phyloP scores from a whole-genome alignment of 108 stramenopile species.

The Conticribra weissflogii region DNA sequence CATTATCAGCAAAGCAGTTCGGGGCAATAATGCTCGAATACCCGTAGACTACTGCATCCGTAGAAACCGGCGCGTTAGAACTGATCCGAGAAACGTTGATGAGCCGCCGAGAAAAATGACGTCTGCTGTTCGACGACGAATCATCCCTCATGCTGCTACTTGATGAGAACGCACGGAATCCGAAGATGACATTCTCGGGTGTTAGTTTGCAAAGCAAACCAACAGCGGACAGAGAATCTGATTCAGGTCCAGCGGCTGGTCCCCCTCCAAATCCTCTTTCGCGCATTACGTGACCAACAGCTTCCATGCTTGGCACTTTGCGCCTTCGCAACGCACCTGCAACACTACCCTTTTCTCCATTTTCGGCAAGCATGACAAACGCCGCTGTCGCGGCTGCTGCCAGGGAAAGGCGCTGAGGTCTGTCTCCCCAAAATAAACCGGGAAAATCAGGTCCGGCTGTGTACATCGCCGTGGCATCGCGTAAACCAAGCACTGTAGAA shows the following conservation, averaged over 20 bases:
- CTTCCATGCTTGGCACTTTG: constrained; percentile 78
- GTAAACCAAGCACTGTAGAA: constrained; percentile 65
- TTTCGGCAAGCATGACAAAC: constrained; percentile 80
- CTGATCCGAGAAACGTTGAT: constrained; percentile 79
- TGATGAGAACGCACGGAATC: constrained; percentile 68
- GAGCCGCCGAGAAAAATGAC: constrained; percentile 57
- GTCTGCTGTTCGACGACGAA: constrained; percentile 29
- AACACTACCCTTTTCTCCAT: constrained; percentile 84
- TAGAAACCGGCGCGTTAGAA: constrained; percentile 55
- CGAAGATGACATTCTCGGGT: constrained; percentile 76
- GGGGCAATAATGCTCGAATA: constrained; percentile 72
- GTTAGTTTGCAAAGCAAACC: constrained; percentile 74
- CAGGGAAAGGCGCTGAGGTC: constrained; percentile 86
- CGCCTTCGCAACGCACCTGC: constrained; percentile 79
- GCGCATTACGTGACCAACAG: constrained; percentile 74
- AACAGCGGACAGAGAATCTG: constrained; percentile 75
- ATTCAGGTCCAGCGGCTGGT: constrained; percentile 56
- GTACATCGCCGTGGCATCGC: constrained; percentile 85
- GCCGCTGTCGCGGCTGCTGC: constrained; percentile 79
- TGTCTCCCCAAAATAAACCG: constrained; percentile 87
- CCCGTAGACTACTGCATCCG: constrained; percentile 79
- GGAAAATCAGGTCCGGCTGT: constrained; percentile 83
- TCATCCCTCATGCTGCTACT: constrained; percentile 33
- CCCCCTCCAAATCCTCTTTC: constrained; percentile 55
- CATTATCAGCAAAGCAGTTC: constrained; percentile 84